Evolutionary conservation across 176 grass and related monocot genomes (phyloP).

Genomic region (Dendrocalamus sinicus): DNA sequence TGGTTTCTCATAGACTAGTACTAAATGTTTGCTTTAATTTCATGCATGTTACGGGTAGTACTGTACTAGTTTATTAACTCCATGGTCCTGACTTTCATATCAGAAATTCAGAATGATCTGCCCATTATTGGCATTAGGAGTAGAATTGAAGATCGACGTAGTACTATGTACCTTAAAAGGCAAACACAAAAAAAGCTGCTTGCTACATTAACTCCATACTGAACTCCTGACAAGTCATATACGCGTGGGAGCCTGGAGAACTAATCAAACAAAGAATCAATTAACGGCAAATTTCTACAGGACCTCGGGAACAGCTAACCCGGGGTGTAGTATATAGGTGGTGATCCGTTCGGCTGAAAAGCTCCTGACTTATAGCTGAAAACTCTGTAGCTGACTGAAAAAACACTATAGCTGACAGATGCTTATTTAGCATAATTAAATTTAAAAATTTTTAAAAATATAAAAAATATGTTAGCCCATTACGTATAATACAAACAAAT

Average conservation of each 20-base stretch:
- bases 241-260: conserved; percentile 1
- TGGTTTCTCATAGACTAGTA: background rate
- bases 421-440: too few relatives aligned
- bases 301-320: conserved; percentile 17
- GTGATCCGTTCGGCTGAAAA: too few relatives aligned
- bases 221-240: conserved; percentile 27
- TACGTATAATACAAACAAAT: too few relatives aligned
- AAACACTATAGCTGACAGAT: too few relatives aligned
- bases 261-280: conserved; percentile 24
- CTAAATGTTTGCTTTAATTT: background rate
- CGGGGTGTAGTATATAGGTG: background rate
- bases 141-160: conserved; percentile 9
- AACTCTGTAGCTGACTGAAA: too few relatives aligned
- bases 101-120: conserved; percentile 8
- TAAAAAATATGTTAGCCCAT: too few relatives aligned
- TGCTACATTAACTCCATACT: conserved; percentile 15
- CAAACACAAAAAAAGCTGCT: conserved; percentile 5
- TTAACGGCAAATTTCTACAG: conserved; percentile 22
- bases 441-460: too few relatives aligned
- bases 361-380: too few relatives aligned
- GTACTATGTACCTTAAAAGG: background rate
- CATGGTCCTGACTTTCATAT: background rate
- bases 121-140: background rate
- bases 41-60: background rate
- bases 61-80: background rate